Conservation (phyloP, 805 yeast species). For the Wilhelminamyces savonicus region DNA sequence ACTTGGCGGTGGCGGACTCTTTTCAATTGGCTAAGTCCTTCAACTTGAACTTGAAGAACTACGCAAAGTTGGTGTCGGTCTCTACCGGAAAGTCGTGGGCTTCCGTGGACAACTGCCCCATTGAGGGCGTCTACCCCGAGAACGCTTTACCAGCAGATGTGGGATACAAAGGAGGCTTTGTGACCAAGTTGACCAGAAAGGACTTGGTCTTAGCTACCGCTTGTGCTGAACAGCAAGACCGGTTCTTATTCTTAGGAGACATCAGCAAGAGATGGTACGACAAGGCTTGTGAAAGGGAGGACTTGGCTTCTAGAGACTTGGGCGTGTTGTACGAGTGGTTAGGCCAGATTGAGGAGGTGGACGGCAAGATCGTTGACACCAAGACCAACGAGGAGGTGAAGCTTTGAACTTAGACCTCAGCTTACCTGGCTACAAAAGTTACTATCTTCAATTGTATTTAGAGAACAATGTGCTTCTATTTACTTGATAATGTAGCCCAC, state of each 20-base stretch:
- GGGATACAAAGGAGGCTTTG: constrained; percentile 43
- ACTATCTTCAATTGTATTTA: neutral
- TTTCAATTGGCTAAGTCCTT: constrained; percentile 46
- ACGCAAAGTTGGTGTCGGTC: constrained; percentile 44
- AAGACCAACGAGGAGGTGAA: constrained; percentile 9
- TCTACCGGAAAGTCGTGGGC: constrained; percentile 54
- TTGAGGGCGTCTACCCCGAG: constrained; percentile 40
- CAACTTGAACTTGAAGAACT: constrained; percentile 40
- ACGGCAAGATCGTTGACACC: constrained; percentile 8
- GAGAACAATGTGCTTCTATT: neutral
- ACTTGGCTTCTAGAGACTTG: constrained; percentile 34
- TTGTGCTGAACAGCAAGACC: constrained; percentile 25
- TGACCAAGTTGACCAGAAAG: constrained; percentile 39
- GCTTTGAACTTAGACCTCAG: neutral
- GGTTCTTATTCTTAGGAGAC: constrained; percentile 35
- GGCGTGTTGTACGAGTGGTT: constrained; percentile 39
- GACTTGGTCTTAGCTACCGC: constrained; percentile 39
- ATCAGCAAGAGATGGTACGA: constrained; percentile 35
- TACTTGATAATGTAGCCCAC: no score
- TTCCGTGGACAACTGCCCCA: constrained; percentile 48
- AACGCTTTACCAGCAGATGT: constrained; percentile 37
- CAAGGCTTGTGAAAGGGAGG: constrained; percentile 36
- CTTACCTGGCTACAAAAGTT: neutral
- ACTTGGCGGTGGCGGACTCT: constrained; percentile 50
- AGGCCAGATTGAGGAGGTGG: constrained; percentile 24